Conservation (phyloP, 176 grass and related monocot species). For the Avena sativa region DNA sequence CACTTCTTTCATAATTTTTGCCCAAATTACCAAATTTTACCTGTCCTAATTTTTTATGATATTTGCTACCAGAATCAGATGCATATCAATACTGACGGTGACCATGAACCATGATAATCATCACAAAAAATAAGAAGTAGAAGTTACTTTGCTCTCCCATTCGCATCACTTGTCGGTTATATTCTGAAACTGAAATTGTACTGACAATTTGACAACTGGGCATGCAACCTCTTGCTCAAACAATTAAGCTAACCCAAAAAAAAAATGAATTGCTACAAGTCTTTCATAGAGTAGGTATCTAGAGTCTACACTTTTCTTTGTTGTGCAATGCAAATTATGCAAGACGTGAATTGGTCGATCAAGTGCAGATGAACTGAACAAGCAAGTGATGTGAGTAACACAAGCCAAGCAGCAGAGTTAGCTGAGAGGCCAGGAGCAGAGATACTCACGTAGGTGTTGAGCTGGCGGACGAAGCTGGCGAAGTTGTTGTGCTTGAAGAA, state of each 20-base stretch:
- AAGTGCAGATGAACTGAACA: conserved; percentile 41
- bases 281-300: too few species aligned
- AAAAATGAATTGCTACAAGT: background rate
- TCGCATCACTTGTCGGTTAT: background rate
- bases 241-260: background rate
- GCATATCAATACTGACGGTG: background rate
- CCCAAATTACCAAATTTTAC: background rate
- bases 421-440: background rate
- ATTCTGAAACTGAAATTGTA: background rate
- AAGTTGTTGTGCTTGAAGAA: conserved; percentile 98
- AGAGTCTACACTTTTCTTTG: background rate
- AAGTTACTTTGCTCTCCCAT: background rate
- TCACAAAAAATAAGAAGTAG: background rate
- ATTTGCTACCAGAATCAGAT: background rate
- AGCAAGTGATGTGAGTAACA: background rate
- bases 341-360: background rate
- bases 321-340: conserved; percentile 14
- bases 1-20: background rate
- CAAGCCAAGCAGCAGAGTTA: too few species aligned
- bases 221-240: background rate
- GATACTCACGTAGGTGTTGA: conserved; percentile 80
- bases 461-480: conserved; percentile 86
- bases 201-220: background rate
- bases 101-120: background rate
- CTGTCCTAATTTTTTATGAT: background rate